phyloP scores from a whole-genome alignment of 768 basidiomycete genomes.

The Mycena rosella region DNA sequence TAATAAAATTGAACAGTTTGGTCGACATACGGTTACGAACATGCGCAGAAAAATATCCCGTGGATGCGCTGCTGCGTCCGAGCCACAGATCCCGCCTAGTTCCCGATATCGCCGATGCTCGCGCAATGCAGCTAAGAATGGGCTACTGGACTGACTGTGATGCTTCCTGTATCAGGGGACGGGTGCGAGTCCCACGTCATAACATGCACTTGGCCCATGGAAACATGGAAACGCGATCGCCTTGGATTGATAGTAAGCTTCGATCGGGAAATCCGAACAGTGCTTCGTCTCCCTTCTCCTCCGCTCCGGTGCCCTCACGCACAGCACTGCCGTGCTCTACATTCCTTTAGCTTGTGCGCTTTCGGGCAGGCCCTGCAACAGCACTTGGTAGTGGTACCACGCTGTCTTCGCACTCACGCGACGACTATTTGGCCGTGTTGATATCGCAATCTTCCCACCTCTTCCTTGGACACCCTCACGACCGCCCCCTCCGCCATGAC shows the following conservation, averaged over 20 bases:
- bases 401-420: constrained; percentile 11
- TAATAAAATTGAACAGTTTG: too few species aligned
- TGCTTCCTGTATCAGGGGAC: too few species aligned
- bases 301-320: background rate
- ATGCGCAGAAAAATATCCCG: too few species aligned
- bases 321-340: constrained; percentile 7
- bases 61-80: too few species aligned
- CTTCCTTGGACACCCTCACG: constrained; percentile 16
- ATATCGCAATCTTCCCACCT: constrained; percentile 4
- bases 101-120: too few species aligned
- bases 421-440: constrained; percentile 13
- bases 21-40: too few species aligned
- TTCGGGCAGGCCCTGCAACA: constrained; percentile 23
- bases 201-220: too few species aligned
- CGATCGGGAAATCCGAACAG: constrained; percentile 23
- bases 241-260: constrained; percentile 6
- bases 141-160: too few species aligned
- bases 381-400: constrained; percentile 5
- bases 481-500: constrained; percentile 51
- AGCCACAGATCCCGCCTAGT: too few species aligned
- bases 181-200: too few species aligned
- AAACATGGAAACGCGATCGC: background rate
- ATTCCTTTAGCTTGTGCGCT: constrained; percentile 6
- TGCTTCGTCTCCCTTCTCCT: background rate
- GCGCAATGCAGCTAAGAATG: too few species aligned